Conservation (phyloP, 2,329 filamentous ascomycete species). For the Colletotrichum tropicale region DNA sequence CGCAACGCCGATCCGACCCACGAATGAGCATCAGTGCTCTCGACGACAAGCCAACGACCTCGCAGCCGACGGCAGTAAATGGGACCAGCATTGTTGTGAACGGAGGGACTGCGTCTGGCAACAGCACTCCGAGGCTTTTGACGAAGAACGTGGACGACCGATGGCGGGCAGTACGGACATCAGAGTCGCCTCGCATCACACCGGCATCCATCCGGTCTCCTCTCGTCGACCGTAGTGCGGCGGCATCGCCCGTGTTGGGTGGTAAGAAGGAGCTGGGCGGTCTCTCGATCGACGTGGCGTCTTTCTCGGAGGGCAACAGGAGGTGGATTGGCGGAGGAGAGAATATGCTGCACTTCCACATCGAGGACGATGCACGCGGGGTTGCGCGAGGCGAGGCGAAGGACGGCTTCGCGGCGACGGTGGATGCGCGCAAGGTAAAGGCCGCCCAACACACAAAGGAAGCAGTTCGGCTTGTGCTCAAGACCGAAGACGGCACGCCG, state of each 20-base stretch:
- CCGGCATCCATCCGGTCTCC: not conserved
- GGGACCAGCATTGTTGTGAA: not conserved
- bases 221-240: not conserved
- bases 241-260: not conserved
- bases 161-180: slow-evolving; percentile 12
- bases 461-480: slow-evolving; percentile 3
- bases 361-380: slow-evolving; percentile 4
- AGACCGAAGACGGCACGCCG: not conserved
- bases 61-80: not conserved
- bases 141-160: slow-evolving; percentile 1
- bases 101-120: not conserved
- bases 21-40: slow-evolving; percentile 16
- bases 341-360: not conserved
- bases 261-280: not conserved
- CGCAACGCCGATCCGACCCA: not conserved
- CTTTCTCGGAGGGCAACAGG: slow-evolving; percentile 4
- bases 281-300: slow-evolving; percentile 2
- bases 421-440: slow-evolving; percentile 1
- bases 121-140: slow-evolving; percentile 3
- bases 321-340: not conserved
- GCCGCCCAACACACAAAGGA: not conserved
- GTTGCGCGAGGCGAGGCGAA: not conserved
- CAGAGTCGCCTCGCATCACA: slow-evolving; percentile 6
- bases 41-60: not conserved
- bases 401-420: slow-evolving; percentile 4